A percentile compares a stretch with the other conserved stretches of the same genome.
These are phyloP conservation scores for Diaporthe velutina DNA, from an alignment of 2,329 filamentous ascomycete genomes.

Conservation along the genomic window DNA sequence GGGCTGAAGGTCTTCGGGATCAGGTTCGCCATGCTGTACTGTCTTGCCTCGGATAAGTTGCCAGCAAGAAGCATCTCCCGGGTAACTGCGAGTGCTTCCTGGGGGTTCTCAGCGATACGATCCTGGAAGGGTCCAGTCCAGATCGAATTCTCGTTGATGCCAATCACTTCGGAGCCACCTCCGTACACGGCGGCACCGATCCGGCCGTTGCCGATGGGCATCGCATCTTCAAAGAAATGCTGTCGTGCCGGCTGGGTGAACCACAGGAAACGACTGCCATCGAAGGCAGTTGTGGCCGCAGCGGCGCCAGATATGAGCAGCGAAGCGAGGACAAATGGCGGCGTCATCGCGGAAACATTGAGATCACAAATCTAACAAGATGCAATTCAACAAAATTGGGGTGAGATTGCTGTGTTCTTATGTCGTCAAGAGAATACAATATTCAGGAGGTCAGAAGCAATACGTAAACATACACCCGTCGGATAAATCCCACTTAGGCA, in stretches of 20 bases:
- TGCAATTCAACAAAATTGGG: no score
- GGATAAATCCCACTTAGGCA: neutral
- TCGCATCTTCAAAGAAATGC: conserved; percentile 8
- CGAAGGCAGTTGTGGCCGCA: neutral
- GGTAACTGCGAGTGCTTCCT: neutral
- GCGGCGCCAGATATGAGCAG: neutral
- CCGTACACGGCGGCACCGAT: conserved; percentile 15
- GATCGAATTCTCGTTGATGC: conserved; percentile 30
- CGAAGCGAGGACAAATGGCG: neutral
- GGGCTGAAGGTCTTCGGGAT: neutral
- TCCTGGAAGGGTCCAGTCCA: conserved; percentile 22
- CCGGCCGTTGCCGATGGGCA: conserved; percentile 16
- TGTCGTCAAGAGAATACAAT: neutral
- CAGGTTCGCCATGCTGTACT: conserved; percentile 4
- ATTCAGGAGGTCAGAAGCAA: neutral
- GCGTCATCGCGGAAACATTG: neutral
- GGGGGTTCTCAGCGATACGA: neutral
- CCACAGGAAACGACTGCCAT: conserved; percentile 10
- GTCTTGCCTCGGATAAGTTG: neutral
- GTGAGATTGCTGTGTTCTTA: neutral
- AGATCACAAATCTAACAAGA: neutral
- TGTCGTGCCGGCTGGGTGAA: neutral
- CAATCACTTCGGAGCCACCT: neutral
- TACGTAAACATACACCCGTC: neutral
- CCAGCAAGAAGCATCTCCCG: neutral